A percentile compares a stretch with the other conserved stretches of the same genome.
Conservation (phyloP, 345 rosid genomes). For the Pugionium cornutum region DNA sequence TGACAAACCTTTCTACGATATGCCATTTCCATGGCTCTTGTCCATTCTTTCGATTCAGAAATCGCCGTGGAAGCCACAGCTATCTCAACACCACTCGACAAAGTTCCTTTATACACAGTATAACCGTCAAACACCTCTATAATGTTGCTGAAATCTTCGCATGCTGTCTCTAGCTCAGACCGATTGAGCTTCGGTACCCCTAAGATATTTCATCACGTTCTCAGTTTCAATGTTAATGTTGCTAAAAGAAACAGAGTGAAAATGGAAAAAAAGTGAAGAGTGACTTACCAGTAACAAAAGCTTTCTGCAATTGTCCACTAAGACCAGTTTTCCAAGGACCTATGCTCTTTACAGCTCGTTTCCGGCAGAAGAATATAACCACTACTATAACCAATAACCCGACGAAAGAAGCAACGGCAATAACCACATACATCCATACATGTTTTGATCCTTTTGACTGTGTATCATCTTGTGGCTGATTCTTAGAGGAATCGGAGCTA, state of each 20-base stretch:
- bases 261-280: neutral
- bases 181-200: slow-evolving; percentile 94
- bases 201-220: slow-evolving; percentile 23
- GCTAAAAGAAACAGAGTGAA: neutral
- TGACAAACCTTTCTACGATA: slow-evolving; percentile 80
- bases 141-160: slow-evolving; percentile 97
- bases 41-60: slow-evolving; percentile 77
- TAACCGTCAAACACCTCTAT: slow-evolving; percentile 90
- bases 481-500: slow-evolving; percentile 8
- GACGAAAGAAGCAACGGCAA: slow-evolving; percentile 42
- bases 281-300: slow-evolving; percentile 71
- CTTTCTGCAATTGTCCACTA: slow-evolving; percentile 92
- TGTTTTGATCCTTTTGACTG: slow-evolving; percentile 37
- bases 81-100: slow-evolving; percentile 91
- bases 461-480: slow-evolving; percentile 27
- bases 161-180: slow-evolving; percentile 87
- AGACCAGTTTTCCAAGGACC: slow-evolving; percentile 95
- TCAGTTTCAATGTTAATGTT: slow-evolving; percentile 27
- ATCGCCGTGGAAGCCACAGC: slow-evolving; percentile 84
- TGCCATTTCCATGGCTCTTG: slow-evolving; percentile 86
- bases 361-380: slow-evolving; percentile 50
- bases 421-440: slow-evolving; percentile 53
- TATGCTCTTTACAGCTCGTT: slow-evolving; percentile 55
- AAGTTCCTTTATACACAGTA: slow-evolving; percentile 85
- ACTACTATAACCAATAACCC: slow-evolving; percentile 40